Evolutionary conservation across 768 basidiomycete genomes (phyloP), one percentile per base, ranked within the genome.

Genomic region (Cantharellus anzutake): DNA sequence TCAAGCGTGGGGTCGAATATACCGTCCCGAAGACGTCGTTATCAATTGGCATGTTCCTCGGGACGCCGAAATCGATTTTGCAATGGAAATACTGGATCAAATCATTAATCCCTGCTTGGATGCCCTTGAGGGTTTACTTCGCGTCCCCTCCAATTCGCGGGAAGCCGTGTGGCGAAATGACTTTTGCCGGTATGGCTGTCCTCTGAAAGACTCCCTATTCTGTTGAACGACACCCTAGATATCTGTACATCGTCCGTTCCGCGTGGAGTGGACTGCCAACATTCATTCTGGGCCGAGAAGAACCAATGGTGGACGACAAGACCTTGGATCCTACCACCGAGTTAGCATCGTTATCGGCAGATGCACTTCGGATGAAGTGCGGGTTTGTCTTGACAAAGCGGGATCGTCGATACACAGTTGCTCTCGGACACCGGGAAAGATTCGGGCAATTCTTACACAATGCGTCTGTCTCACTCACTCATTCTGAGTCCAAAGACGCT

Each of bases 1-100:
- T 61, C 70, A 73, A 5, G 76, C 79, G 51, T 96, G 93, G 93
- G 93, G 92, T 4, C 78, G 77, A 56, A 71, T 86, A 39, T 88
- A 84, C 69, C 80, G 85, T 60, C 72, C 83, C 3, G 75, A 83
- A 65, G 87, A 96, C 59, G 83, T 92, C 56, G 76, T 80, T 60
- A 77, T 92, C 41, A 81, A 88, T 61, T 98, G 93, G 93, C 92
- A 94, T 68, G 79, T 83, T 5, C 83, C 84, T 0, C 79, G 74
- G 14, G 64, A 71, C 2, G 79, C 78, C 20, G 94, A 98, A 68
- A 78, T 96, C 60, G 76, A 76, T 3, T 86, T 93, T 66, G 80
- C 84, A 2, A 68, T 96, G 50, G 82, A 90, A 63, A 77, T 96
- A 37, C 73, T 96, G 42, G 79, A 83, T 56, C 71, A 73, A 42